A percentile compares a stretch with the other conserved stretches of the same genome.
These are phyloP conservation scores for Chenopodium berlandieri DNA, from an alignment of 148 eudicot genomes.

Conservation along the genomic window DNA sequence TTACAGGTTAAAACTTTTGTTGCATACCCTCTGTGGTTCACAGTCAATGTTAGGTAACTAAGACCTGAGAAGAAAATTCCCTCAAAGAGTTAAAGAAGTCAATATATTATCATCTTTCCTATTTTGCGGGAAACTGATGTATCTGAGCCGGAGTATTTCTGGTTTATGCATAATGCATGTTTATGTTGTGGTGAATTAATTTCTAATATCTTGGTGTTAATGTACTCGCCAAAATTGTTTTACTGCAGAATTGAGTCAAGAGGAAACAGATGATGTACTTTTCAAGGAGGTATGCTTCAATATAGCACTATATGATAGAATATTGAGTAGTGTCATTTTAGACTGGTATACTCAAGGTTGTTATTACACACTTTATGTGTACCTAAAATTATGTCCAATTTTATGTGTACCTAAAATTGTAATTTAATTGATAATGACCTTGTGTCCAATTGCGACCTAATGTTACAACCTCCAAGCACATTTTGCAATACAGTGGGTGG, in stretches of 20 bases:
- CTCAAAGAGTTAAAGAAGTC: too few relatives aligned
- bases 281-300: conserved; percentile 71
- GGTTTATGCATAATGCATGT: conserved; percentile 3
- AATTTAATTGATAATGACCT: background rate
- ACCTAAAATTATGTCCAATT: background rate
- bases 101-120: background rate
- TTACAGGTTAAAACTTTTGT: too few relatives aligned
- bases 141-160: background rate
- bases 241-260: conserved; percentile 73
- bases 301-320: background rate
- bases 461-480: too few relatives aligned
- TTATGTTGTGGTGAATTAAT: background rate
- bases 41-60: background rate
- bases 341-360: background rate
- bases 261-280: conserved; percentile 86
- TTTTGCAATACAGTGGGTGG: background rate
- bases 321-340: background rate
- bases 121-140: conserved; percentile 1
- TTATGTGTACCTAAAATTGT: background rate
- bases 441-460: too few relatives aligned
- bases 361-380: background rate
- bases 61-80: background rate
- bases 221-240: background rate
- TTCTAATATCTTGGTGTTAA: background rate
- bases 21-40: background rate